A percentile compares a stretch with the other conserved stretches of the same genome.
Evolutionary conservation across 2,329 filamentous ascomycete species (phyloP).

Genomic region (Westerdykella sp.): DNA sequence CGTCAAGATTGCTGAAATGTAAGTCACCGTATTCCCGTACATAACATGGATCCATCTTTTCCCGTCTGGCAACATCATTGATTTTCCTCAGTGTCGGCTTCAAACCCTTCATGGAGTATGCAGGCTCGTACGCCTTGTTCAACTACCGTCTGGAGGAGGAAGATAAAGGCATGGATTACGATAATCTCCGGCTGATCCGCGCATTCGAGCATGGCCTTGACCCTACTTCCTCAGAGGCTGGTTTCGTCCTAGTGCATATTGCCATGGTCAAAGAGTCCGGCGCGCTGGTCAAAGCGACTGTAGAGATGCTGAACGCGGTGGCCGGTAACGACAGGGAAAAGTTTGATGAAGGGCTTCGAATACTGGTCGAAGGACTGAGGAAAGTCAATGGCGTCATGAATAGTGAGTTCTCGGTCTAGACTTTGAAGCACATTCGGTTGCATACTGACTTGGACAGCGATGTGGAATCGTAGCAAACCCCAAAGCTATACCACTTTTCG

Average conservation of each 20-base stretch:
- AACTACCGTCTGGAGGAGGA: conserved; percentile 57
- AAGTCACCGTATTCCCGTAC: conserved; percentile 40
- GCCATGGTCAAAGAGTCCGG: conserved; percentile 91
- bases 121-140: conserved; percentile 57
- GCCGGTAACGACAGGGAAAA: conserved; percentile 41
- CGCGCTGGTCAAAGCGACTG: conserved; percentile 65
- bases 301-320: conserved; percentile 57
- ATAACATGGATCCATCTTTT: not conserved
- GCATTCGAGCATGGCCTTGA: conserved; percentile 89
- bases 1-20: conserved; percentile 78
- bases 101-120: conserved; percentile 88
- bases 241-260: conserved; percentile 92
- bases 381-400: conserved; percentile 79
- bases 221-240: conserved; percentile 80
- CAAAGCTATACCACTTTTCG: conserved; percentile 82
- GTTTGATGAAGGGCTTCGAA: conserved; percentile 52
- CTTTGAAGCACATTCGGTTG: not conserved
- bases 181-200: conserved; percentile 73
- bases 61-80: conserved; percentile 2
- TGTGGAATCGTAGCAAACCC: conserved; percentile 87
- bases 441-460: conserved; percentile 44
- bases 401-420: conserved; percentile 37
- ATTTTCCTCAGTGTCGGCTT: conserved; percentile 54
- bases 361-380: conserved; percentile 55
- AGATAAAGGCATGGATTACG: conserved; percentile 49